These are phyloP conservation scores for Fonsecaea erecta DNA, from an alignment of 2,329 filamentous ascomycete genomes.

Conservation along the genomic window DNA sequence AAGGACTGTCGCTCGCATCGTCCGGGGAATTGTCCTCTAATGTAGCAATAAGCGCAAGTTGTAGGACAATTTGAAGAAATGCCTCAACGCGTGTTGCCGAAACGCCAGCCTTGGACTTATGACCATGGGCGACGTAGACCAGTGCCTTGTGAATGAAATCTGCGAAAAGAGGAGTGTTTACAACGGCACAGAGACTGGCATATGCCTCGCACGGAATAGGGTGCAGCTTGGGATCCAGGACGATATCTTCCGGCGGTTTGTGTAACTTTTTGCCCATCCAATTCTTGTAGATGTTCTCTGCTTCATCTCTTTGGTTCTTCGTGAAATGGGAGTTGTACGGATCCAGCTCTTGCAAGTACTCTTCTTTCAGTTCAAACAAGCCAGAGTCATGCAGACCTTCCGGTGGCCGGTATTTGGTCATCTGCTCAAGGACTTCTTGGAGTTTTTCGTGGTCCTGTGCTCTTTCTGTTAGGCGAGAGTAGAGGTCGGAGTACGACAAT, in stretches of 20 bases:
- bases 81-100: slow-evolving; percentile 84
- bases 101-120: slow-evolving; percentile 71
- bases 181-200: slow-evolving; percentile 75
- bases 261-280: slow-evolving; percentile 87
- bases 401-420: slow-evolving; percentile 86
- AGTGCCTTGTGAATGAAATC: slow-evolving; percentile 90
- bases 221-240: slow-evolving; percentile 85
- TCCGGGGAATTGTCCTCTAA: slow-evolving; percentile 72
- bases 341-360: slow-evolving; percentile 86
- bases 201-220: slow-evolving; percentile 79
- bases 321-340: slow-evolving; percentile 96
- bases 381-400: slow-evolving; percentile 92
- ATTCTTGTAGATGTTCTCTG: slow-evolving; percentile 84
- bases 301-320: slow-evolving; percentile 95
- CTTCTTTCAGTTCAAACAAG: slow-evolving; percentile 86
- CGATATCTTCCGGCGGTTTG: slow-evolving; percentile 78
- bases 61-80: slow-evolving; percentile 87
- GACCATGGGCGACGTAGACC: slow-evolving; percentile 74
- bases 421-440: slow-evolving; percentile 78
- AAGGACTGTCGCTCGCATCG: slow-evolving; percentile 59
- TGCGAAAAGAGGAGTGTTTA: slow-evolving; percentile 80
- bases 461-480: slow-evolving; percentile 82
- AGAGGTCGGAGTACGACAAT: slow-evolving; percentile 90
- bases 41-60: slow-evolving; percentile 83
- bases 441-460: slow-evolving; percentile 89